Conservation (phyloP, 331 rosid genomes). For the Cydonia oblonga region DNA sequence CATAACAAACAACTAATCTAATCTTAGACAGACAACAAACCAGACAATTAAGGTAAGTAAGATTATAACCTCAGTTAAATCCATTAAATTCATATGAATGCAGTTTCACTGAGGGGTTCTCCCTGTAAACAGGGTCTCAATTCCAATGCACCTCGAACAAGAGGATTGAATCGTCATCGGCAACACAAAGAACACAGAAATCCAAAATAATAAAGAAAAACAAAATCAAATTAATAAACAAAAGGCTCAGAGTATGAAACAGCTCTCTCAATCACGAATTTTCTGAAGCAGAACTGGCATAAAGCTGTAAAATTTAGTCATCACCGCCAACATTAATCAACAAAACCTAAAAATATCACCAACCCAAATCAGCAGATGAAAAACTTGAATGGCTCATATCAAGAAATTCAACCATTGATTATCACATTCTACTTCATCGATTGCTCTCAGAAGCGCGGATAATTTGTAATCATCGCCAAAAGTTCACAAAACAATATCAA, state of each 20-base stretch:
- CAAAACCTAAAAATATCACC: constrained; percentile 1
- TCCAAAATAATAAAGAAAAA: no score
- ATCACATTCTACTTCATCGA: constrained; percentile 41
- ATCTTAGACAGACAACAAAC: no score
- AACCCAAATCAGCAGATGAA: neutral
- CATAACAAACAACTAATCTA: no score
- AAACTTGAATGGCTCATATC: constrained; percentile 30
- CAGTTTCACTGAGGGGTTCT: constrained; percentile 76
- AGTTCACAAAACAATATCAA: neutral
- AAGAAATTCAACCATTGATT: constrained; percentile 69
- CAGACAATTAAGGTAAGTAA: neutral
- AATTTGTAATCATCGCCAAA: constrained; percentile 53
- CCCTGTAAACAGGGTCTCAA: constrained; percentile 61
- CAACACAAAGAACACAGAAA: neutral
- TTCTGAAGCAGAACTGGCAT: constrained; percentile 87
- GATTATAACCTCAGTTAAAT: constrained; percentile 35
- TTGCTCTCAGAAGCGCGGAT: constrained; percentile 81
- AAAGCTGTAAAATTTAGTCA: constrained; percentile 39
- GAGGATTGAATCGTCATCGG: constrained; percentile 43
- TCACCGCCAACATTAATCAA: constrained; percentile 19
- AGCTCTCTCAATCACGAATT: constrained; percentile 59
- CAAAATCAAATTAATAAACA: no score
- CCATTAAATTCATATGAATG: constrained; percentile 38
- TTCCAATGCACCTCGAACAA: constrained; percentile 43
- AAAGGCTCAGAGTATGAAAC: constrained; percentile 38